Base-by-base conservation (phyloP, 139 green algal genomes). In the Marvania coccoides region DNA sequence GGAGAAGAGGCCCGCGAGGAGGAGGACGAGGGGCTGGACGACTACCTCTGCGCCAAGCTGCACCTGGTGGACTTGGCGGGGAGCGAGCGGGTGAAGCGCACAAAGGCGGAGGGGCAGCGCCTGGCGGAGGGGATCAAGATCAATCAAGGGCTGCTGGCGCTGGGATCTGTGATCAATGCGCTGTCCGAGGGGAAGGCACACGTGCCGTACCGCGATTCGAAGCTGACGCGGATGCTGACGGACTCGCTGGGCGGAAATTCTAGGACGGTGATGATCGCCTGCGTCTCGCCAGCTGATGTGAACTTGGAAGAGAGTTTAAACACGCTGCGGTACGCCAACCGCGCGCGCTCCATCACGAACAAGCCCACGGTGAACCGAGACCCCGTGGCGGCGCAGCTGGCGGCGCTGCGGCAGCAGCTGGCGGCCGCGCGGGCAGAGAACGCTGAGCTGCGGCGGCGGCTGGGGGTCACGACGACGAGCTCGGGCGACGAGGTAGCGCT, bases 141-240 rank as follows among this genome's bases (percentile, higher is more conserved):
- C 71, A 98, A 98, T 77, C 34, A 81, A 38, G 88, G 94, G 6
- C 80, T 99, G 67, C 81, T 99, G n/a, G 89, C 93, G 2, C 77
- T 99, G 0, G 90, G 91, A 33, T 98, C 98, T 64, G 93, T 98
- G 19, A 99, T 99, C 74, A 91, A 81, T 56, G 89, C 94, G 3
- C 85, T 99, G 30, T 83, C 85, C 6, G 93, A 96, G 65, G 73
- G 78, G 46, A 86, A 95, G 58, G 76, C 67, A 9, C 87, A 91
- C 61, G 79, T 95, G 26, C 88, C 88, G 6, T 95, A 94, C 76
- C 78, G 94, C 23, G 88, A 99, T 80, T 89, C 71, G 47, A 97
- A 97, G 79, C 88, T 99, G 2, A 99, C 94, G 2, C 84, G 94
- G 13, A 87, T 99, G 63, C 76, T 98, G 69, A 89, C 97, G 86